Evolutionary conservation across 305 asterid genomes (phyloP), one percentile per base, ranked within the genome.

Genomic region (Fraxinus albicans): DNA sequence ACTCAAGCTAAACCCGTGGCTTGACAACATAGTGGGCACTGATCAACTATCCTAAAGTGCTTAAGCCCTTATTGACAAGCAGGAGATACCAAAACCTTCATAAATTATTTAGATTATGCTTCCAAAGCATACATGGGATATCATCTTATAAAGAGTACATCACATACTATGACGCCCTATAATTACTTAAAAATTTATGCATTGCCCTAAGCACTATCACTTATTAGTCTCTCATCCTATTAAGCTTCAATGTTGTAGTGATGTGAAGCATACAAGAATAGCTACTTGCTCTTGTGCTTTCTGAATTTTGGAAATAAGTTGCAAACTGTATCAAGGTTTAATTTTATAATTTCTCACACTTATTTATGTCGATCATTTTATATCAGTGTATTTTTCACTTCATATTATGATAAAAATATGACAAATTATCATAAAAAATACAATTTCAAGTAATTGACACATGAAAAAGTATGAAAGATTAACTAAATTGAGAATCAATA

Each of bases 401-500:
- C 74, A 15, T 17, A 53, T 17, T 13, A 77, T 60, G 78, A 69
- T 17, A 34, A 80, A 73, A 53, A 67, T 25, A 44, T 50, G 21
- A 34, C 34, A 7, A 15, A 13, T 47, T 36, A 82, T 6, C 19
- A 53, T 8, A 29, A n/a, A 73, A 21, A 19, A 0, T 42, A 13
- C 19, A 27, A 72, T 40, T 60, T 63, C 47, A 81, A 31, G 83
- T 33, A 74, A 9, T 19, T 21, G 70, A 65, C 36, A 40, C 76
- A 34, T 72, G 79, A 31, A 77, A 72, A 13, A 36, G 10, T 7
- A 34, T 6, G 21, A 36, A 60, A 75, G 58, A 60, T 67, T 8
- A 60, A 80, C 78, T 17, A 35, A 80, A 13, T 73, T 36, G n/a
- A 78, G 13, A 76, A 76, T 19, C 72, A 31, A 13, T 10, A 83